Evolutionary conservation across 768 basidiomycete genomes (phyloP).

Genomic region (Russula vinacea): DNA sequence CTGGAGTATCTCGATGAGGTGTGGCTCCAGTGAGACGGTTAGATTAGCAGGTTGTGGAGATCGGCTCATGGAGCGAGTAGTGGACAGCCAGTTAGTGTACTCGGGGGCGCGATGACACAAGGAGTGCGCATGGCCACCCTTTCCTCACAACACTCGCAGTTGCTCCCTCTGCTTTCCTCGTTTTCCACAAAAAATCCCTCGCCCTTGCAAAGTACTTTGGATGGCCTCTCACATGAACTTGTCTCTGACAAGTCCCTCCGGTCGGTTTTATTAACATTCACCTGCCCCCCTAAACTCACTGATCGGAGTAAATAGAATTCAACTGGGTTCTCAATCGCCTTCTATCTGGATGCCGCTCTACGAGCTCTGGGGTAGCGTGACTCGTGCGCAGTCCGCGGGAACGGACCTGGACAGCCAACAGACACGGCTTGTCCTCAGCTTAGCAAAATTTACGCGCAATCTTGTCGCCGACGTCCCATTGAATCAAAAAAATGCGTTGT

Average conservation of each 20-base stretch:
- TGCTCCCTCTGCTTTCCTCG: constrained; percentile 14
- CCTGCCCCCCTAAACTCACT: not conserved
- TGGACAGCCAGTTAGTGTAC: not conserved
- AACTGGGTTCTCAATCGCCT: constrained; percentile 21
- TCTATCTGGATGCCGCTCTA: constrained; percentile 26
- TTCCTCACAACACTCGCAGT: constrained; percentile 11
- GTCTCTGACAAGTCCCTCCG: constrained; percentile 23
- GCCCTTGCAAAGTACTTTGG: not conserved
- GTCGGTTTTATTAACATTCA: constrained; percentile 3
- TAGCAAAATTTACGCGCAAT: constrained; percentile 82
- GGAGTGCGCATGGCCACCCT: not conserved
- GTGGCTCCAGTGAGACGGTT: constrained; percentile 66
- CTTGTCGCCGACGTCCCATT: constrained; percentile 67
- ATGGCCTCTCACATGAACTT: constrained; percentile 19
- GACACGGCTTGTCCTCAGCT: constrained; percentile 34
- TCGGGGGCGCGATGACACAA: not conserved
- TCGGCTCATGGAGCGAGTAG: not conserved
- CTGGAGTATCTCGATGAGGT: constrained; percentile 51
- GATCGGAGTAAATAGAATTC: constrained; percentile 13
- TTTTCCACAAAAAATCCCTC: constrained; percentile 2
- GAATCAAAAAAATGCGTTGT: constrained; percentile 79
- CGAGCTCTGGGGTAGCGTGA: constrained; percentile 47
- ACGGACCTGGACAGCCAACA: constrained; percentile 43
- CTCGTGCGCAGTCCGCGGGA: constrained; percentile 32
- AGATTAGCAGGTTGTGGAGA: constrained; percentile 35